A percentile compares a stretch with the other conserved stretches of the same genome.
Conservation (phyloP, 176 grass and related monocot species). For the Calamus simplicifolius region DNA sequence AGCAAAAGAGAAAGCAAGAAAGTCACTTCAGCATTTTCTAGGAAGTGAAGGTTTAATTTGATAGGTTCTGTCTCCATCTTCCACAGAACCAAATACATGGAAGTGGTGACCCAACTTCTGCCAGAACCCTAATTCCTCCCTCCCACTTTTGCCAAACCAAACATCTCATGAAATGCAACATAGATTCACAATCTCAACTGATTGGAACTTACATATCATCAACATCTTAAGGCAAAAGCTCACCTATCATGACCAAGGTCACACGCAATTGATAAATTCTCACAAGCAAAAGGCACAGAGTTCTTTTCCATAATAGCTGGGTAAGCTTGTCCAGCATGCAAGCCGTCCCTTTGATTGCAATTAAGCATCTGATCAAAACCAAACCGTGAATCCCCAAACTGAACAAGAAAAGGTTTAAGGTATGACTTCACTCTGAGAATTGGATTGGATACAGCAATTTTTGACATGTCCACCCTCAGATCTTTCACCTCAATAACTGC, state of each 20-base stretch:
- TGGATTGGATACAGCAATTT: constrained; percentile 21
- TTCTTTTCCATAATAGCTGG: constrained; percentile 2
- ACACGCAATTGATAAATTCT: constrained; percentile 13
- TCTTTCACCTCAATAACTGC: constrained; percentile 23
- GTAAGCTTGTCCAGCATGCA: constrained; percentile 1
- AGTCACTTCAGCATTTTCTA: no score
- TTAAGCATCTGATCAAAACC: constrained; percentile 3
- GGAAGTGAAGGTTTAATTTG: no score
- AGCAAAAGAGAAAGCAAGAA: no score
- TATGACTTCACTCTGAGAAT: constrained; percentile 7
- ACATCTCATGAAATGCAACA: no score
- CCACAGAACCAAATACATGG: no score
- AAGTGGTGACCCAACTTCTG: no score
- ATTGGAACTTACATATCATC: background rate
- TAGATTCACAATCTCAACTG: background rate
- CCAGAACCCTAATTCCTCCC: no score
- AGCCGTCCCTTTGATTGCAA: constrained; percentile 6
- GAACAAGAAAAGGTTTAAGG: constrained; percentile 18
- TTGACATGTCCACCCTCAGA: constrained; percentile 29
- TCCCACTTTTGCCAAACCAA: no score
- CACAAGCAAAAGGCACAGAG: constrained; percentile 2
- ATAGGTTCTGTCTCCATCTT: no score
- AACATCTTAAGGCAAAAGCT: background rate
- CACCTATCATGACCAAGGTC: constrained; percentile 17
- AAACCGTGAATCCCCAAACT: constrained; percentile 6